Evolutionary conservation across 2,329 filamentous ascomycete species (phyloP).

Genomic region (Alternaria novae-zelandiae): DNA sequence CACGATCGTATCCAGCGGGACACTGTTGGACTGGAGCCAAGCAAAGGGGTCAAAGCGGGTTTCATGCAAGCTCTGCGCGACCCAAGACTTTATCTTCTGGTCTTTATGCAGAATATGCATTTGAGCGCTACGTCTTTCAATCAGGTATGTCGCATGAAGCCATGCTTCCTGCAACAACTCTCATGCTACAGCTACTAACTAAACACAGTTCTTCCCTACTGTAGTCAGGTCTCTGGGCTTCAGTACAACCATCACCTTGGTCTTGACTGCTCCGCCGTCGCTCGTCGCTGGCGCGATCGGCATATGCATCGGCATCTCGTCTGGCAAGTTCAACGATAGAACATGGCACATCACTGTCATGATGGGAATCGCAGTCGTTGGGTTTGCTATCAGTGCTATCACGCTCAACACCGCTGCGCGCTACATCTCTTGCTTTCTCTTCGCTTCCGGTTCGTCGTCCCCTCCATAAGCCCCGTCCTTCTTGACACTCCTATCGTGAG

Average conservation of each 20-base stretch:
- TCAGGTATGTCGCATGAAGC: conserved; percentile 7
- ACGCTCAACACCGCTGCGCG: conserved; percentile 13
- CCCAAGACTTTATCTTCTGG: conserved; percentile 60
- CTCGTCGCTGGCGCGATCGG: conserved; percentile 34
- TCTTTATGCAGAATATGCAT: conserved; percentile 64
- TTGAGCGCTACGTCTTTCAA: conserved; percentile 57
- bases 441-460: conserved; percentile 1
- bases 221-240: conserved; percentile 42
- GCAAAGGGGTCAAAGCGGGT: conserved; percentile 54
- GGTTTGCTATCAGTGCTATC: conserved; percentile 35
- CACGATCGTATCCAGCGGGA: conserved; percentile 49
- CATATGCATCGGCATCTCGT: conserved; percentile 32
- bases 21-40: conserved; percentile 46
- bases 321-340: conserved; percentile 38
- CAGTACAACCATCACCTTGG: conserved; percentile 36
- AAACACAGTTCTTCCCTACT: conserved; percentile 39
- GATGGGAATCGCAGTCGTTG: conserved; percentile 35
- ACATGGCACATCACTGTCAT: conserved; percentile 41
- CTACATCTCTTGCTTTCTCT: conserved; percentile 9
- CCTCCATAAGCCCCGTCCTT: too few relatives aligned
- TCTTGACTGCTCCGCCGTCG: conserved; percentile 40
- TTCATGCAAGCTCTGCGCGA: conserved; percentile 57
- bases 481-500: not conserved
- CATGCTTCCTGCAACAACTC: not conserved
- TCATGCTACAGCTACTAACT: not conserved